A percentile compares a stretch with the other conserved stretches of the same genome.
Evolutionary conservation across 345 rosid species (phyloP).

Genomic region (Rhizophora mangle): DNA sequence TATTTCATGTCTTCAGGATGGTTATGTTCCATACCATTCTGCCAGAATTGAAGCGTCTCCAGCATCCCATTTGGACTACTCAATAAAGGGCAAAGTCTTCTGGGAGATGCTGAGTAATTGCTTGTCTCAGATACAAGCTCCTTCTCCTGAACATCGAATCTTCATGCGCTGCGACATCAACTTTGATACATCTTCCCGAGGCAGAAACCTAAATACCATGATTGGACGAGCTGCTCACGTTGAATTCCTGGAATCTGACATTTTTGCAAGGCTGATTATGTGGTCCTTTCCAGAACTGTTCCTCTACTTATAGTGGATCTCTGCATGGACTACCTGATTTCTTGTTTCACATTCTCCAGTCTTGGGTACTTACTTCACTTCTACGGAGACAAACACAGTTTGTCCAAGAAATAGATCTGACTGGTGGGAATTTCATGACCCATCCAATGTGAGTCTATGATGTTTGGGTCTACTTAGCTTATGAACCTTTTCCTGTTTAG

Average conservation of each 20-base stretch:
- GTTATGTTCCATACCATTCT: conserved; percentile 94
- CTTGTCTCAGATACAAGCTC: conserved; percentile 78
- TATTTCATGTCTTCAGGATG: conserved; percentile 52
- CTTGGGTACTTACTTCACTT: background rate
- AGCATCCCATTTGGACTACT: conserved; percentile 64
- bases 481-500: no score
- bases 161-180: conserved; percentile 87
- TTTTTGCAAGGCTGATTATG: conserved; percentile 77
- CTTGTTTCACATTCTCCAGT: background rate
- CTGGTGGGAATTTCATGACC: no score
- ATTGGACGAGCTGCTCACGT: conserved; percentile 95
- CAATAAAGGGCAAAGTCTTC: conserved; percentile 70
- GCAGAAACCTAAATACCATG: conserved; percentile 73
- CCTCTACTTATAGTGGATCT: conserved; percentile 23
- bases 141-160: conserved; percentile 48
- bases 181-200: conserved; percentile 64
- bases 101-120: conserved; percentile 83
- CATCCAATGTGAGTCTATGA: no score
- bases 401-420: no score
- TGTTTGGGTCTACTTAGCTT: no score
- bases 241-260: conserved; percentile 80
- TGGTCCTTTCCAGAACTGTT: conserved; percentile 85
- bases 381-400: no score
- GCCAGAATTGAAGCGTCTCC: conserved; percentile 82
- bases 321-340: background rate